phyloP scores from a whole-genome alignment of 2,329 filamentous ascomycete species.

The Monilinia aucupariae region DNA sequence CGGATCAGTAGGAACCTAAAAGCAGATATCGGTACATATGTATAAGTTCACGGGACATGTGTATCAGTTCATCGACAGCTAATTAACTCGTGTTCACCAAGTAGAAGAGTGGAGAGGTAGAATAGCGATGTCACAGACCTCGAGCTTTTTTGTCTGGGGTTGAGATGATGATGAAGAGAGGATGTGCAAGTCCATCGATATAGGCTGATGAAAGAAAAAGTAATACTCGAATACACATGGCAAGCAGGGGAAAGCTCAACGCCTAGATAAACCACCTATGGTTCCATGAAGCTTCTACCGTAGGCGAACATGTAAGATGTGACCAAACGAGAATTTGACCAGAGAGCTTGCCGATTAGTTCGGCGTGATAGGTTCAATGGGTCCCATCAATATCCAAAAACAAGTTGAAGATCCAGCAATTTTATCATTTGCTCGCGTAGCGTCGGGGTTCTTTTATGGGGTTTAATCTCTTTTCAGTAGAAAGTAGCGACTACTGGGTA shows the following conservation, averaged over 20 bases:
- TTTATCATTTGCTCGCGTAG: not conserved
- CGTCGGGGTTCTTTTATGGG: not conserved
- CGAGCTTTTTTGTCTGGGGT: not conserved
- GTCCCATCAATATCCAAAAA: not conserved
- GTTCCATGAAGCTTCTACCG: slow-evolving; percentile 8
- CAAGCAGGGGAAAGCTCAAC: not conserved
- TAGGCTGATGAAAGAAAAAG: not conserved
- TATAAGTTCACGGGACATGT: too few relatives aligned
- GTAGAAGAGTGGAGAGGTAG: slow-evolving; percentile 4
- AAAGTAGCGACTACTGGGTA: not conserved
- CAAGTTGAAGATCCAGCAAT: not conserved
- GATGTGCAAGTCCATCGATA: not conserved
- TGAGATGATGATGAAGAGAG: slow-evolving; percentile 2
- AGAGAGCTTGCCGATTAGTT: not conserved
- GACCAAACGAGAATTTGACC: not conserved
- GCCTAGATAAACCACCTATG: not conserved
- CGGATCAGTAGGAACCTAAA: not conserved
- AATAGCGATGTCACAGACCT: not conserved
- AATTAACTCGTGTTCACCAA: not conserved
- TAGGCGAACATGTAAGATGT: not conserved
- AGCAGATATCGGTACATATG: not conserved
- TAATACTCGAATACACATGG: slow-evolving; percentile 2
- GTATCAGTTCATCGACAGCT: slow-evolving; percentile 1
- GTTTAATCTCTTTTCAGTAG: not conserved
- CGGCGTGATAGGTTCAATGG: not conserved